These are phyloP conservation scores for Saccharomyces jurei DNA, from an alignment of 805 yeast species.

Conservation along the genomic window DNA sequence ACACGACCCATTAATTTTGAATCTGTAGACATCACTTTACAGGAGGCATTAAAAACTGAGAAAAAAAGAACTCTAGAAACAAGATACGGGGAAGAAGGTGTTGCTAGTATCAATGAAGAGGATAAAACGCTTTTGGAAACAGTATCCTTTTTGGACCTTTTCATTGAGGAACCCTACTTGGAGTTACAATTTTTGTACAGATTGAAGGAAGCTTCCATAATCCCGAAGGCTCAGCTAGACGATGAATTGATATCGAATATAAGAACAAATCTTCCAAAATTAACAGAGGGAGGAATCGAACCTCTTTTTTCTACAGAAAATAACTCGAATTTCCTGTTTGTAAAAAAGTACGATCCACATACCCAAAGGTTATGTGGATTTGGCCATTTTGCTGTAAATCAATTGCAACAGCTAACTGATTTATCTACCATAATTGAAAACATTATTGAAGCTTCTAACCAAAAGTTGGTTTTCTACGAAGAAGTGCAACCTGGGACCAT, in stretches of 20 bases:
- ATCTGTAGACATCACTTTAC: constrained; percentile 36
- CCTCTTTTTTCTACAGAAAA: constrained; percentile 15
- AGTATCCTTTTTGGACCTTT: constrained; percentile 46
- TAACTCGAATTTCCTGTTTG: constrained; percentile 31
- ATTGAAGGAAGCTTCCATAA: constrained; percentile 11
- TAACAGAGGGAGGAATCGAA: background rate
- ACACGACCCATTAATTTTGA: constrained; percentile 33
- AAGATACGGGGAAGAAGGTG: background rate
- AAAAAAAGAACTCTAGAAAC: constrained; percentile 38
- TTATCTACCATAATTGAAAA: constrained; percentile 36
- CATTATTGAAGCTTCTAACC: constrained; percentile 34
- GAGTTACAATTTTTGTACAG: constrained; percentile 17
- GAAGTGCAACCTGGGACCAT: constrained; percentile 52
- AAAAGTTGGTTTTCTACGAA: constrained; percentile 39
- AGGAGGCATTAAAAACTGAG: constrained; percentile 37
- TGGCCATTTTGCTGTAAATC: constrained; percentile 47
- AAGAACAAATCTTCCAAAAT: constrained; percentile 11
- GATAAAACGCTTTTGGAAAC: constrained; percentile 5
- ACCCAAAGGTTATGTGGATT: constrained; percentile 54
- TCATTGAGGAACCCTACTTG: constrained; percentile 51
- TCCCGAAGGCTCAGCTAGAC: constrained; percentile 7
- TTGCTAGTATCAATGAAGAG: background rate
- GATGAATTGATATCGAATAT: constrained; percentile 18
- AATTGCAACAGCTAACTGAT: constrained; percentile 7
- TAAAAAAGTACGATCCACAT: constrained; percentile 60